Evolutionary conservation across 345 rosid genomes (phyloP).

Genomic region (Salix dunnii): DNA sequence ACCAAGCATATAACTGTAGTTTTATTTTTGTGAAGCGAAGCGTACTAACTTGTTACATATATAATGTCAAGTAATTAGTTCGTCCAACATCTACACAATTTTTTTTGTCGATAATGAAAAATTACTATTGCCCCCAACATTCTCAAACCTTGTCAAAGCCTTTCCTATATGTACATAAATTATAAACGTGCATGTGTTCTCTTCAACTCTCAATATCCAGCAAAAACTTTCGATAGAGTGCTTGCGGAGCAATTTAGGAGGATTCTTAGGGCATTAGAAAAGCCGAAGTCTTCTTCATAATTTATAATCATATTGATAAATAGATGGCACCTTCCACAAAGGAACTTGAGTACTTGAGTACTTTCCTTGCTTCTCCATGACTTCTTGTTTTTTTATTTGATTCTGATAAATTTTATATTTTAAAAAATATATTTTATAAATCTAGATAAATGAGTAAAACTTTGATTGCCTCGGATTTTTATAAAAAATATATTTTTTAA

Average conservation of each 20-base stretch:
- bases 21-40: not conserved
- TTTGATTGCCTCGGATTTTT: too few species aligned
- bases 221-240: not conserved
- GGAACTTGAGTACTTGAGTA: too few species aligned
- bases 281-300: not conserved
- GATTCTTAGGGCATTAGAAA: not conserved
- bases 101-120: not conserved
- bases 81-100: not conserved
- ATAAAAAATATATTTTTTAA: too few species aligned
- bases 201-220: not conserved
- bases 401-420: too few species aligned
- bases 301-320: not conserved
- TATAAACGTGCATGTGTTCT: not conserved
- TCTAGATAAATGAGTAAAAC: too few species aligned
- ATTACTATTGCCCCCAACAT: not conserved
- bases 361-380: not conserved
- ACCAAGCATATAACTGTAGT: not conserved
- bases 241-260: not conserved
- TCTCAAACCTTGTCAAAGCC: not conserved
- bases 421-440: too few species aligned
- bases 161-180: not conserved
- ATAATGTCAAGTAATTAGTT: not conserved
- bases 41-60: not conserved
- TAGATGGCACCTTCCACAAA: not conserved
- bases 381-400: too few species aligned